These are phyloP conservation scores for Boletus bicolor DNA, from an alignment of 768 basidiomycete species.

Conservation along the genomic window DNA sequence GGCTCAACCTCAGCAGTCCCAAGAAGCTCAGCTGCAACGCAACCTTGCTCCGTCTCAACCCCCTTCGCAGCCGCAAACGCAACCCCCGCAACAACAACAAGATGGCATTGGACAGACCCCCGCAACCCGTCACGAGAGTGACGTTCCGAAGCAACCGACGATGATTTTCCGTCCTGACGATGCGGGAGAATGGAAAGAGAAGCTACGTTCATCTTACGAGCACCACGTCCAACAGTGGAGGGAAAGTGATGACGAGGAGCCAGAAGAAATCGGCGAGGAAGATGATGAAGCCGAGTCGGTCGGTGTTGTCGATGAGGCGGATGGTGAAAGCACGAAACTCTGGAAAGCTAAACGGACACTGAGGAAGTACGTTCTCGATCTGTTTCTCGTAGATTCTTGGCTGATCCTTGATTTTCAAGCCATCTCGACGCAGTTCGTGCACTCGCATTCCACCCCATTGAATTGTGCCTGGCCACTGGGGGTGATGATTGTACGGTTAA, in stretches of 20 bases:
- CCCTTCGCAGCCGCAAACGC: conserved; percentile 21
- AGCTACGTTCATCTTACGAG: conserved; percentile 62
- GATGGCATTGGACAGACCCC: conserved; percentile 16
- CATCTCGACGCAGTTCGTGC: conserved; percentile 93
- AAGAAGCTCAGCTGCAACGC: conserved; percentile 31
- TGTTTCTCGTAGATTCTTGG: neutral
- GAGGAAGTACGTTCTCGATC: conserved; percentile 66
- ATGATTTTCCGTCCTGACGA: conserved; percentile 88
- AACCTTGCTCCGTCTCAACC: conserved; percentile 34
- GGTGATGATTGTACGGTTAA: conserved; percentile 96
- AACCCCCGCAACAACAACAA: conserved; percentile 19
- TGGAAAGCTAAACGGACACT: conserved; percentile 88
- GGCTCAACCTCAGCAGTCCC: conserved; percentile 27
- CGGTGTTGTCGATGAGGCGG: conserved; percentile 57
- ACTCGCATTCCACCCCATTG: conserved; percentile 84
- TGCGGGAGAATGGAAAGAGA: conserved; percentile 84
- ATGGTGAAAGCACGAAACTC: conserved; percentile 65
- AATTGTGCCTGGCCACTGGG: conserved; percentile 84
- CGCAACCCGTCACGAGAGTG: conserved; percentile 13
- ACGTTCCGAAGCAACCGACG: conserved; percentile 39
- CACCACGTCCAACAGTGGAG: conserved; percentile 34
- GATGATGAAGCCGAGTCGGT: conserved; percentile 58
- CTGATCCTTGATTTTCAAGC: conserved; percentile 38
- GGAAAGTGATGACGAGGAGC: conserved; percentile 55
- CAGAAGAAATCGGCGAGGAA: conserved; percentile 67